phyloP scores from a whole-genome alignment of 345 rosid species.

The Moricandia moricandioides region DNA sequence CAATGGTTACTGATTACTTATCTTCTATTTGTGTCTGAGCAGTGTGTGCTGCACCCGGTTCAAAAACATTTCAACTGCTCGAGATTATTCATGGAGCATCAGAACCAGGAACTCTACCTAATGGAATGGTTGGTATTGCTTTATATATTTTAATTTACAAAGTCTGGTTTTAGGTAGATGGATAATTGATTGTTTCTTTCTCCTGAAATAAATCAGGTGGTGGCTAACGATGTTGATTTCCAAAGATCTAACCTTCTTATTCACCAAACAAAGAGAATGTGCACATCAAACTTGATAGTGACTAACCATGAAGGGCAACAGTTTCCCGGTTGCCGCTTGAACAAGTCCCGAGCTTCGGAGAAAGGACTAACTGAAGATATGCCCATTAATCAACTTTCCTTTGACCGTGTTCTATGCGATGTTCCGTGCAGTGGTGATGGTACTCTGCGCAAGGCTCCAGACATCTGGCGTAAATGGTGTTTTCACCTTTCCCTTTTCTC shows the following conservation, averaged over 20 bases:
- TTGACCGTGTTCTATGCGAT: slow-evolving; percentile 92
- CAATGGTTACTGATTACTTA: slow-evolving; percentile 1
- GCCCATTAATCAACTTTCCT: slow-evolving; percentile 60
- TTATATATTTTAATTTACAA: neutral
- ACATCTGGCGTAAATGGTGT: slow-evolving; percentile 94
- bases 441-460: slow-evolving; percentile 96
- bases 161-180: neutral
- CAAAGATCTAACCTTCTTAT: slow-evolving; percentile 97
- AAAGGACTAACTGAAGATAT: slow-evolving; percentile 41
- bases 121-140: slow-evolving; percentile 63
- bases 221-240: slow-evolving; percentile 95
- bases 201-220: slow-evolving; percentile 43
- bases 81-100: slow-evolving; percentile 75
- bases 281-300: slow-evolving; percentile 91
- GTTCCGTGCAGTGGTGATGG: slow-evolving; percentile 99
- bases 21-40: slow-evolving; percentile 20
- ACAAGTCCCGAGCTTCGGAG: slow-evolving; percentile 47
- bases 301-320: slow-evolving; percentile 97
- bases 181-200: neutral
- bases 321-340: slow-evolving; percentile 73
- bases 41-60: slow-evolving; percentile 99
- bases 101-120: slow-evolving; percentile 63
- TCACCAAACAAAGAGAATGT: slow-evolving; percentile 96
- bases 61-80: slow-evolving; percentile 93
- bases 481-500: neutral